A percentile compares a stretch with the other conserved stretches of the same genome.
These are phyloP conservation scores for Amanita thiersii DNA, from an alignment of 768 basidiomycete species.

Conservation along the genomic window DNA sequence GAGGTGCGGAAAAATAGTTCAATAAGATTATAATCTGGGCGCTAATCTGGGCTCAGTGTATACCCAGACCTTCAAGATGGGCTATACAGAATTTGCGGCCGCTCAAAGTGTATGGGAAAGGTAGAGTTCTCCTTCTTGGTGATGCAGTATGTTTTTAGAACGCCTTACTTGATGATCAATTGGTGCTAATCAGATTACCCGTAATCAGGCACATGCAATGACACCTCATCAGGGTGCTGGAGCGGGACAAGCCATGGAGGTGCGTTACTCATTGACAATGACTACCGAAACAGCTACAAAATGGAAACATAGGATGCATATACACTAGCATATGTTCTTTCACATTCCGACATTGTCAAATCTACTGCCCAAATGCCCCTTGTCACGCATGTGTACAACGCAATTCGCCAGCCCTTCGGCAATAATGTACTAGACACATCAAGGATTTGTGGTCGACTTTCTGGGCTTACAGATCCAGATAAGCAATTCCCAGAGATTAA, in stretches of 20 bases:
- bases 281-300: slow-evolving; percentile 11
- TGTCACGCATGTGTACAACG: slow-evolving; percentile 31
- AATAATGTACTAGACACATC: slow-evolving; percentile 28
- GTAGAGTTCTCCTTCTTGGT: slow-evolving; percentile 14
- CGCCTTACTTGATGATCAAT: background rate
- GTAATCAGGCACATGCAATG: slow-evolving; percentile 44
- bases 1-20: slow-evolving; percentile 13
- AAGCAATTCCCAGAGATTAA: slow-evolving; percentile 20
- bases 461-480: slow-evolving; percentile 26
- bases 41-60: slow-evolving; percentile 11
- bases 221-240: slow-evolving; percentile 49
- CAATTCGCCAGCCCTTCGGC: slow-evolving; percentile 39
- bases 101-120: slow-evolving; percentile 12
- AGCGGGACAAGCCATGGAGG: slow-evolving; percentile 53
- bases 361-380: slow-evolving; percentile 34
- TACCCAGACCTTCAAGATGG: slow-evolving; percentile 13
- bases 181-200: slow-evolving; percentile 14
- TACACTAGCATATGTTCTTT: slow-evolving; percentile 34
- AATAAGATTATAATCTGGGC: background rate
- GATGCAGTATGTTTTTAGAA: slow-evolving; percentile 15
- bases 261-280: slow-evolving; percentile 25
- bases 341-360: slow-evolving; percentile 31
- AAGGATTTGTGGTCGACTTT: slow-evolving; percentile 33
- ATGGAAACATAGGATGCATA: slow-evolving; percentile 38
- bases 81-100: slow-evolving; percentile 15